A percentile compares a stretch with the other conserved stretches of the same genome.
Conservation (phyloP, 257 asterid genomes). For the Apocynum venetum region DNA sequence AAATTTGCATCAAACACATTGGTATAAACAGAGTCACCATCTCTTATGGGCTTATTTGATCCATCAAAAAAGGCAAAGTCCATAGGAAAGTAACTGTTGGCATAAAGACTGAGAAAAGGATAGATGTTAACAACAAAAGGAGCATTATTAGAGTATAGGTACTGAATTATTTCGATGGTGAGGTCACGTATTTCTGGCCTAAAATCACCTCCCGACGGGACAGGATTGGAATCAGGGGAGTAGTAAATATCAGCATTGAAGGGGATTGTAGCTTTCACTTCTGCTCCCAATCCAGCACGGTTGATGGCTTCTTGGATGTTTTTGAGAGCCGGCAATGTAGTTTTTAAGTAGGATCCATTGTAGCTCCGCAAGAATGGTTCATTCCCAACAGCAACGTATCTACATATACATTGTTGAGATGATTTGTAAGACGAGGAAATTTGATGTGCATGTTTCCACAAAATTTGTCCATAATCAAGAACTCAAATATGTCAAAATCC, state of each 20-base stretch:
- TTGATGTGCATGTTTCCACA: background rate
- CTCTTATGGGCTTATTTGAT: constrained; percentile 46
- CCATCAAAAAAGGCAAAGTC: constrained; percentile 89
- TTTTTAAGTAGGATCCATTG: constrained; percentile 49
- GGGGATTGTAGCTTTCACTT: constrained; percentile 74
- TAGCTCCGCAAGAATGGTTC: constrained; percentile 85
- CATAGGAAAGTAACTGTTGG: constrained; percentile 61
- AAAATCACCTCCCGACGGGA: constrained; percentile 92
- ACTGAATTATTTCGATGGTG: constrained; percentile 57
- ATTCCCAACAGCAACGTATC: constrained; percentile 93
- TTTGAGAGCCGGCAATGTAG: constrained; percentile 68
- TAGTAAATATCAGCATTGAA: constrained; percentile 82
- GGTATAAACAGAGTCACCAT: constrained; percentile 51
- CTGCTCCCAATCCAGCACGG: constrained; percentile 58
- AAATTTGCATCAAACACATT: constrained; percentile 91
- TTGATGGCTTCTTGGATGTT: constrained; percentile 79
- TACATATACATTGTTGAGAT: constrained; percentile 17
- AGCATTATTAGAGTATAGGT: constrained; percentile 54
- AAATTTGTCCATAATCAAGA: background rate
- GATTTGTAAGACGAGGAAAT: background rate
- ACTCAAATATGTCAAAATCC: background rate
- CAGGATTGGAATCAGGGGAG: constrained; percentile 77
- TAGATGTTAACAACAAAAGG: constrained; percentile 89
- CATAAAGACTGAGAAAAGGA: constrained; percentile 82
- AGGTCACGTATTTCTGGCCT: constrained; percentile 77